Percentiles rank a stretch among this genome's conserved stretches.
These are phyloP conservation scores for Recurvomyces mirabilis DNA, from an alignment of 495 filamentous ascomycete species.

Conservation along the genomic window DNA sequence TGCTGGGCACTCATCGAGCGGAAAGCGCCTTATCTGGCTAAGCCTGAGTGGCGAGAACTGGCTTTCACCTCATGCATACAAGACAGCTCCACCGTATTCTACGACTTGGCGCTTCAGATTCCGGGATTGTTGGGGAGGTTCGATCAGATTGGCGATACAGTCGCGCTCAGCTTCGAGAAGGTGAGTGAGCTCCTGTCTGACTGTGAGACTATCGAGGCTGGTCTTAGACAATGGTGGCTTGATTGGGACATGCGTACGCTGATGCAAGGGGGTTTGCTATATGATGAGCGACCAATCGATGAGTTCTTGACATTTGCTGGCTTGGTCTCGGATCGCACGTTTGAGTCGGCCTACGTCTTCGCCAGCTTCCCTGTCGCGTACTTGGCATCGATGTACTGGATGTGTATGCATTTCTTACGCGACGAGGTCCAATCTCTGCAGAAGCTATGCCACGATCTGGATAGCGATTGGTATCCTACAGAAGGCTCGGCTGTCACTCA, in stretches of 20 bases:
- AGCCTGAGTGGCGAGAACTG: constrained; percentile 11
- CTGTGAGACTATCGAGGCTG: constrained; percentile 1
- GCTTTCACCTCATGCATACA: constrained; percentile 6
- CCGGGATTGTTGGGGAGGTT: constrained; percentile 11
- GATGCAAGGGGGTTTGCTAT: neutral
- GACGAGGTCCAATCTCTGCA: constrained; percentile 10
- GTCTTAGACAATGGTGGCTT: constrained; percentile 8
- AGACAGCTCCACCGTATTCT: constrained; percentile 14
- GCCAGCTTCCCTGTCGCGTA: constrained; percentile 13
- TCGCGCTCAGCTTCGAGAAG: neutral
- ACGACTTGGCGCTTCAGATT: constrained; percentile 13
- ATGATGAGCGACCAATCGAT: constrained; percentile 11
- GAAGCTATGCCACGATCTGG: constrained; percentile 4
- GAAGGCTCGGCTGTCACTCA: neutral
- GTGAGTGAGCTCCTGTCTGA: constrained; percentile 7
- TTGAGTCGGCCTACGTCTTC: constrained; percentile 14
- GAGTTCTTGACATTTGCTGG: constrained; percentile 12
- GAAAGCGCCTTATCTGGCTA: constrained; percentile 12
- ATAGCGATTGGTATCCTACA: constrained; percentile 7
- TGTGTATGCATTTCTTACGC: constrained; percentile 12
- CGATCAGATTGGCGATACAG: constrained; percentile 4
- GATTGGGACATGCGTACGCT: constrained; percentile 9
- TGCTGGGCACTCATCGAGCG: constrained; percentile 12
- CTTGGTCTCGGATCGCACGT: constrained; percentile 10
- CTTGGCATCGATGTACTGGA: constrained; percentile 19